phyloP scores from a whole-genome alignment of 176 grass and related monocot genomes.

The Tillandsia fasciculata region DNA sequence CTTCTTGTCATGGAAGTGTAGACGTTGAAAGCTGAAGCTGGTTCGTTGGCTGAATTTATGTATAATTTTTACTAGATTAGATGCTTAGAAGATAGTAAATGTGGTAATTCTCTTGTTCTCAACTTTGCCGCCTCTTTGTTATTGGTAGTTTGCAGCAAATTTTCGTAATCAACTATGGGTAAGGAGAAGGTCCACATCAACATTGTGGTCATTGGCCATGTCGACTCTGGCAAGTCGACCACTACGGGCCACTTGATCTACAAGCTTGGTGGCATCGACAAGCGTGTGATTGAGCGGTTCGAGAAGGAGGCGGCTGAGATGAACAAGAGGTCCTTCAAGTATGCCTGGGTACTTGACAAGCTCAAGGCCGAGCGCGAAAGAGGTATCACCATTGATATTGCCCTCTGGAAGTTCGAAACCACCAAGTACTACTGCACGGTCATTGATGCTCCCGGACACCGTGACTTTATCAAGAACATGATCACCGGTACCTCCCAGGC shows the following conservation, averaged over 20 bases:
- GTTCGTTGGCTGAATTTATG: too few species aligned
- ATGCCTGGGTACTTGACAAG: constrained; percentile 84
- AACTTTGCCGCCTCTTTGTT: neutral
- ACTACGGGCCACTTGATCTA: constrained; percentile 82
- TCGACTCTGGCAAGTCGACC: constrained; percentile 78
- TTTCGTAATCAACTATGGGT: constrained; percentile 33
- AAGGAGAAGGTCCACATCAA: constrained; percentile 79
- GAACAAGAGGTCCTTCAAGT: constrained; percentile 85
- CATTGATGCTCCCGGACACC: constrained; percentile 75
- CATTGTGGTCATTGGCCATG: constrained; percentile 76
- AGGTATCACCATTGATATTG: constrained; percentile 72
- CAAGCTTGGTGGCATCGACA: constrained; percentile 87
- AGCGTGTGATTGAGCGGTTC: constrained; percentile 76
- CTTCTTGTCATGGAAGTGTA: too few species aligned
- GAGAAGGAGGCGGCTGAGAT: constrained; percentile 77
- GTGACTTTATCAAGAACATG: constrained; percentile 91
- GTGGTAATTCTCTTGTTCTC: neutral
- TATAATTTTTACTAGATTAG: too few species aligned
- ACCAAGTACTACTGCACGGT: constrained; percentile 76
- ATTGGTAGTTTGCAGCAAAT: neutral
- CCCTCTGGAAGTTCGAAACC: constrained; percentile 73
- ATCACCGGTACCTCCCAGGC: constrained; percentile 81
- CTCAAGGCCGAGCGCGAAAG: constrained; percentile 82
- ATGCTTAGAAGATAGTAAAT: neutral
- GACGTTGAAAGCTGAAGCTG: too few species aligned